A percentile compares a stretch with the other conserved stretches of the same genome.
These are phyloP conservation scores for Candida takata DNA, from an alignment of 805 yeast genomes.

Conservation along the genomic window DNA sequence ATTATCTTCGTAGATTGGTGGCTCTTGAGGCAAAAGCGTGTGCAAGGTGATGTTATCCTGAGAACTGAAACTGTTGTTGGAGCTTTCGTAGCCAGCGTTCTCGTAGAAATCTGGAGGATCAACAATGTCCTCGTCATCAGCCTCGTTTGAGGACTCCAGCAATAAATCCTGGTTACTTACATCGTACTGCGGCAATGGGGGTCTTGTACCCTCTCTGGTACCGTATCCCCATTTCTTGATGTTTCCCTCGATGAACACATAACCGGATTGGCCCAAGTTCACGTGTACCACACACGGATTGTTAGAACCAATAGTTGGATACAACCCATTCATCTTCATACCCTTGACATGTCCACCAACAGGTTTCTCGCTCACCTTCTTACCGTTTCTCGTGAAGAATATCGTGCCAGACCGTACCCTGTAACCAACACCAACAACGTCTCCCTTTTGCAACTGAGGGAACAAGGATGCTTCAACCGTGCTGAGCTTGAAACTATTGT, in stretches of 20 bases:
- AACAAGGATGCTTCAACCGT: constrained; percentile 25
- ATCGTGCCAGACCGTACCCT: constrained; percentile 74
- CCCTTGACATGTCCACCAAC: constrained; percentile 17
- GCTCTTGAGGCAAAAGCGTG: constrained; percentile 28
- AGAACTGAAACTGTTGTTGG: constrained; percentile 20
- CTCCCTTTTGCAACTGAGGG: constrained; percentile 62
- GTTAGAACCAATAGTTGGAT: constrained; percentile 32
- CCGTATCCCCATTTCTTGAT: constrained; percentile 84
- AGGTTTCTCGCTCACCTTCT: constrained; percentile 41
- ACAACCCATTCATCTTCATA: constrained; percentile 66
- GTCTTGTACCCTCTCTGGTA: constrained; percentile 75
- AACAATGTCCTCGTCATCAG: constrained; percentile 19
- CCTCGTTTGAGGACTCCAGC: constrained; percentile 48
- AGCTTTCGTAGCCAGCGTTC: constrained; percentile 23
- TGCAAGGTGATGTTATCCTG: constrained; percentile 28
- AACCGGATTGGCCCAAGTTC: constrained; percentile 72
- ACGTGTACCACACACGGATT: constrained; percentile 38
- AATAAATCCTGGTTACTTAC: constrained; percentile 72
- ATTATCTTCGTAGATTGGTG: constrained; percentile 28
- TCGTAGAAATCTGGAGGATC: constrained; percentile 24
- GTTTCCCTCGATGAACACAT: constrained; percentile 74
- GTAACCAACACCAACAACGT: constrained; percentile 89
- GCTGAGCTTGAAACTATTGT: constrained; percentile 43
- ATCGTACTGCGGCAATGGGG: constrained; percentile 93
- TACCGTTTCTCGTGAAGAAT: constrained; percentile 92